These are phyloP conservation scores for Clonostachys solani DNA, from an alignment of 2,329 filamentous ascomycete genomes.

Conservation along the genomic window DNA sequence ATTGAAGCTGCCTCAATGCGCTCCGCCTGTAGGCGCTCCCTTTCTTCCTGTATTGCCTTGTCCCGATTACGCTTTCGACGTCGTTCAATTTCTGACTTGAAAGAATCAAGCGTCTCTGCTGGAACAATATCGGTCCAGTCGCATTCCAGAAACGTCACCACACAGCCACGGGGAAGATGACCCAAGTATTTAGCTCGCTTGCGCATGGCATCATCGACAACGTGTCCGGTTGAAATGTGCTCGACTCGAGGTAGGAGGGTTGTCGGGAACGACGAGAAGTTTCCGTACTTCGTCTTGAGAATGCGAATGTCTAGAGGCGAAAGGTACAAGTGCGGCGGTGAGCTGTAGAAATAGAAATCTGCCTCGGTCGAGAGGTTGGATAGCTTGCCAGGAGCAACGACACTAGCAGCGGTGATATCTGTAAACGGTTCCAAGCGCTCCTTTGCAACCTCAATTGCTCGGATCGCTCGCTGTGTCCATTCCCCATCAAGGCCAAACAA, in stretches of 20 bases:
- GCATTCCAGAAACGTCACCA: constrained; percentile 87
- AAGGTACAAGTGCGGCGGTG: constrained; percentile 82
- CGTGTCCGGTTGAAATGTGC: constrained; percentile 82
- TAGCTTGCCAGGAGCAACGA: constrained; percentile 10
- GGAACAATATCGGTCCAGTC: constrained; percentile 91
- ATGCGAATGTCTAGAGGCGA: constrained; percentile 91
- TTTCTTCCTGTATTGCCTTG: constrained; percentile 82
- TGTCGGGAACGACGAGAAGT: constrained; percentile 77
- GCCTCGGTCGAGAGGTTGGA: constrained; percentile 26
- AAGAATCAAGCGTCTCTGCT: constrained; percentile 68
- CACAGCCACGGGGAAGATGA: constrained; percentile 85
- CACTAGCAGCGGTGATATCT: constrained; percentile 5
- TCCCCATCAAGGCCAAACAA: constrained; percentile 91
- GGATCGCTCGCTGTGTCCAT: constrained; percentile 83
- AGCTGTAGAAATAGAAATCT: constrained; percentile 83
- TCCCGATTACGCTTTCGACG: constrained; percentile 75
- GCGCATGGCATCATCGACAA: constrained; percentile 79
- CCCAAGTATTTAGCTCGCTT: constrained; percentile 82
- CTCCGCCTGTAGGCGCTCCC: constrained; percentile 78
- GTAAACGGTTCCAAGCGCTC: constrained; percentile 59
- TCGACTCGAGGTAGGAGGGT: constrained; percentile 84
- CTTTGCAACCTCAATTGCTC: constrained; percentile 68
- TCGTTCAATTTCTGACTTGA: constrained; percentile 71
- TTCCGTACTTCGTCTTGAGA: constrained; percentile 81
- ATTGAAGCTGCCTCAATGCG: constrained; percentile 70